A percentile compares a stretch with the other conserved stretches of the same genome.
phyloP scores from a whole-genome alignment of 1,284 basidiomycete species.

The Ceratobasidium sp. region DNA sequence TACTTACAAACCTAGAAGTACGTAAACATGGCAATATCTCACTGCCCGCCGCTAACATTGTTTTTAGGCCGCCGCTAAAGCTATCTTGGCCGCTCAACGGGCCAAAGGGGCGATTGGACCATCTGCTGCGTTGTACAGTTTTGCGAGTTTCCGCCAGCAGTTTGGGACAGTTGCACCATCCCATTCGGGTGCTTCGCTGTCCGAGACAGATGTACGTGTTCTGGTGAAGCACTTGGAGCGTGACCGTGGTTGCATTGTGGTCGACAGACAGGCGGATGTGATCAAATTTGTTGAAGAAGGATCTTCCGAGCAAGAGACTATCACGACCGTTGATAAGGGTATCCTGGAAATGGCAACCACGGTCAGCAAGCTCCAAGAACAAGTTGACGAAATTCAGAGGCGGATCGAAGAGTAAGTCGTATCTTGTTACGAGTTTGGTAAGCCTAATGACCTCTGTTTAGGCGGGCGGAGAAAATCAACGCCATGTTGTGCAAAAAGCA shows the following conservation, averaged over 20 bases:
- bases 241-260: slow-evolving; percentile 60
- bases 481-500: slow-evolving; percentile 70
- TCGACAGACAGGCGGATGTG: slow-evolving; percentile 48
- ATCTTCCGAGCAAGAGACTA: slow-evolving; percentile 56
- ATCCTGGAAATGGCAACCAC: slow-evolving; percentile 77
- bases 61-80: slow-evolving; percentile 62
- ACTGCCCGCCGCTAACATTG: not conserved
- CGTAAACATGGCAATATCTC: slow-evolving; percentile 13
- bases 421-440: slow-evolving; percentile 12
- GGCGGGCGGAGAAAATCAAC: slow-evolving; percentile 71
- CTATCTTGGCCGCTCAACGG: slow-evolving; percentile 61
- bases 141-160: slow-evolving; percentile 65
- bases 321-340: slow-evolving; percentile 73
- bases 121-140: slow-evolving; percentile 68
- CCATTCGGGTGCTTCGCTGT: slow-evolving; percentile 52
- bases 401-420: slow-evolving; percentile 71
- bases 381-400: slow-evolving; percentile 68
- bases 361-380: slow-evolving; percentile 66
- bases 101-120: slow-evolving; percentile 59
- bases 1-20: slow-evolving; percentile 67
- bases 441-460: slow-evolving; percentile 49
- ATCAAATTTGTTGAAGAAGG: slow-evolving; percentile 71
- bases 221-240: slow-evolving; percentile 79
- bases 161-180: slow-evolving; percentile 62
- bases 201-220: slow-evolving; percentile 70